These are phyloP conservation scores for Coniosporium tulheliwenetii DNA, from an alignment of 2,329 filamentous ascomycete genomes.

Conservation along the genomic window DNA sequence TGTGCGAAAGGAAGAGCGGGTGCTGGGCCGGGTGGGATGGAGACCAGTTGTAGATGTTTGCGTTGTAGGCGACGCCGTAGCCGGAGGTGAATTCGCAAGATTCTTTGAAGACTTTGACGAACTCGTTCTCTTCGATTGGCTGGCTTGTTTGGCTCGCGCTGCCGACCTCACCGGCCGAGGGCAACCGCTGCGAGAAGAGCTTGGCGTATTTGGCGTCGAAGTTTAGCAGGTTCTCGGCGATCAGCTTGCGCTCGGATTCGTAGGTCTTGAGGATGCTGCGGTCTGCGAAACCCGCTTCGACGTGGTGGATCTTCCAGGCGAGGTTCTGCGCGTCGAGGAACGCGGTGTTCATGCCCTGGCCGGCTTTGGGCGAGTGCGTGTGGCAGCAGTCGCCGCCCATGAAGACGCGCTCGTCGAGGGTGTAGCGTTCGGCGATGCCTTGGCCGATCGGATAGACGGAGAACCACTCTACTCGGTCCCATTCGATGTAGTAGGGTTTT, in stretches of 20 bases:
- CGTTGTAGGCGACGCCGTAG: slow-evolving; percentile 74
- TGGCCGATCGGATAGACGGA: slow-evolving; percentile 52
- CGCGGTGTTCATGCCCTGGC: slow-evolving; percentile 48
- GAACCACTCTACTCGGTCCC: slow-evolving; percentile 51
- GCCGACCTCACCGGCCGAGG: slow-evolving; percentile 56
- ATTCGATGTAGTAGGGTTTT: slow-evolving; percentile 43
- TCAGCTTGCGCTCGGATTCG: slow-evolving; percentile 68
- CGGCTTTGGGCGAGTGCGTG: slow-evolving; percentile 48
- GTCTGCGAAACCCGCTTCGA: slow-evolving; percentile 66
- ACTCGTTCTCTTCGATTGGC: slow-evolving; percentile 50
- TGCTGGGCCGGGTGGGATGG: slow-evolving; percentile 55
- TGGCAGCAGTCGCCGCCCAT: slow-evolving; percentile 52
- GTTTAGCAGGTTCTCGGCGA: slow-evolving; percentile 68
- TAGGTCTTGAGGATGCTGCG: slow-evolving; percentile 69
- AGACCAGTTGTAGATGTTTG: slow-evolving; percentile 77
- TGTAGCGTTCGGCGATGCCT: slow-evolving; percentile 49
- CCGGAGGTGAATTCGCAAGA: slow-evolving; percentile 85
- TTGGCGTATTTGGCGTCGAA: slow-evolving; percentile 87
- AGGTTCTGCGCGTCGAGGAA: slow-evolving; percentile 62
- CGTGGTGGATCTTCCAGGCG: slow-evolving; percentile 90
- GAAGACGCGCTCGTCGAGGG: slow-evolving; percentile 48
- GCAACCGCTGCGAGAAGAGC: slow-evolving; percentile 67
- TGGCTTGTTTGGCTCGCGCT: slow-evolving; percentile 35
- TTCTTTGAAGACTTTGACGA: slow-evolving; percentile 81
- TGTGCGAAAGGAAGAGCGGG: slow-evolving; percentile 47